Percentiles rank a stretch among this genome's conserved stretches.
Evolutionary conservation across 768 basidiomycete species (phyloP).

Genomic region (Xerocomellus dryophilus): DNA sequence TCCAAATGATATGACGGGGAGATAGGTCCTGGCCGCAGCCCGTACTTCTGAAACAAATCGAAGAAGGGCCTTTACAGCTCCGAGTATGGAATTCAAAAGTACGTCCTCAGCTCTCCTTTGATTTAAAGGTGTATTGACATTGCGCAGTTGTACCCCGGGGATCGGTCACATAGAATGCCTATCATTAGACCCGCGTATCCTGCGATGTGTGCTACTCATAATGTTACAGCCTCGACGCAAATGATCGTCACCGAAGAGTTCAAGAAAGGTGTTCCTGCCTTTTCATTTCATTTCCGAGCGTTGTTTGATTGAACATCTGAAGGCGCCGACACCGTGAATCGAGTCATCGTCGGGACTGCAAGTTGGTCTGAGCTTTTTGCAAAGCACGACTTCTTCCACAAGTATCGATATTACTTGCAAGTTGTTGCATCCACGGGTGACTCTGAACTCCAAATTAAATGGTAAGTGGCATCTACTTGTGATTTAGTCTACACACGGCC

Average conservation of each 20-base stretch:
- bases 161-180: slow-evolving; percentile 96
- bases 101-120: slow-evolving; percentile 2
- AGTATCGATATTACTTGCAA: slow-evolving; percentile 95
- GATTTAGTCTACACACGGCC: slow-evolving; percentile 2
- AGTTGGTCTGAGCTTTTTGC: slow-evolving; percentile 92
- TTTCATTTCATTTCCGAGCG: background rate
- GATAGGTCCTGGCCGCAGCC: slow-evolving; percentile 98
- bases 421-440: slow-evolving; percentile 88
- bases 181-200: slow-evolving; percentile 99
- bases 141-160: slow-evolving; percentile 80
- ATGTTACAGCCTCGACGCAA: slow-evolving; percentile 93
- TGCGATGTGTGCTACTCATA: slow-evolving; percentile 98
- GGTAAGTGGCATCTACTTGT: slow-evolving; percentile 48
- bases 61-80: slow-evolving; percentile 89
- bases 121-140: background rate
- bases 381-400: slow-evolving; percentile 96
- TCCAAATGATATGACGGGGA: slow-evolving; percentile 8
- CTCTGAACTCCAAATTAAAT: slow-evolving; percentile 86
- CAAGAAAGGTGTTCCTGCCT: slow-evolving; percentile 63
- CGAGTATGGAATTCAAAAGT: slow-evolving; percentile 98
- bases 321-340: slow-evolving; percentile 94
- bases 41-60: slow-evolving; percentile 94
- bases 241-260: slow-evolving; percentile 96
- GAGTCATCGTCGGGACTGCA: slow-evolving; percentile 78
- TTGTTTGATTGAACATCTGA: slow-evolving; percentile 13